A percentile compares a stretch with the other conserved stretches of the same genome.
Evolutionary conservation across 371 early-diverging fungal species (phyloP).

Genomic region (Blakeslea trispora): DNA sequence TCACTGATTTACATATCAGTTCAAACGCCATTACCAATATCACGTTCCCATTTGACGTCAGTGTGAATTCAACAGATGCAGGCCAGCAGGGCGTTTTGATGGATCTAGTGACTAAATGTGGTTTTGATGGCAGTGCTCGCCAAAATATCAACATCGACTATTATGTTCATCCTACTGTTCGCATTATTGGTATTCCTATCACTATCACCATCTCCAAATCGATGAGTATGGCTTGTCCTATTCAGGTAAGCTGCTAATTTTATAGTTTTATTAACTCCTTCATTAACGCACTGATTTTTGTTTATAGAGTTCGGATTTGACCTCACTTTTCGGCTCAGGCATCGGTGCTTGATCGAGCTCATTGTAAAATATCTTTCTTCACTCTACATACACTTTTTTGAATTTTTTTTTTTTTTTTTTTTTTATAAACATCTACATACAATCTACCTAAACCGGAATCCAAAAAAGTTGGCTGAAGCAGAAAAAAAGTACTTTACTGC

Average conservation of each 20-base stretch:
- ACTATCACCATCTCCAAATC: constrained; percentile 41
- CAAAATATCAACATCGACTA: constrained; percentile 48
- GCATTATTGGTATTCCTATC: constrained; percentile 45
- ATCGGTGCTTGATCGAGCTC: background rate
- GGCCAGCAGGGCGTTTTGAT: constrained; percentile 41
- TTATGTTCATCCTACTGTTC: constrained; percentile 49
- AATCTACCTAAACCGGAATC: no score
- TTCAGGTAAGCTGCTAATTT: background rate
- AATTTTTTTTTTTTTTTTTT: no score
- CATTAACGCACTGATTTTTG: background rate
- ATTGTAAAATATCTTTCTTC: no score
- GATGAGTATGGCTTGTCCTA: constrained; percentile 36
- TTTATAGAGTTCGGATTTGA: background rate
- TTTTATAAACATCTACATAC: no score
- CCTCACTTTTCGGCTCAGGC: background rate
- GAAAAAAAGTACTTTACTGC: no score
- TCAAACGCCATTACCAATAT: constrained; percentile 42
- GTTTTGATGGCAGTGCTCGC: constrained; percentile 32
- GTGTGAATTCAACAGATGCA: constrained; percentile 33
- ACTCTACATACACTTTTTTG: no score
- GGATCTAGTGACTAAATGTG: constrained; percentile 54
- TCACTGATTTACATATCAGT: constrained; percentile 46
- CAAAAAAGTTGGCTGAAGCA: no score
- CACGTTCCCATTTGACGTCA: constrained; percentile 49
- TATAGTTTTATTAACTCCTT: background rate